A percentile compares a stretch with the other conserved stretches of the same genome.
Conservation (phyloP, 768 basidiomycete species). For the Lentinula raphanica region DNA sequence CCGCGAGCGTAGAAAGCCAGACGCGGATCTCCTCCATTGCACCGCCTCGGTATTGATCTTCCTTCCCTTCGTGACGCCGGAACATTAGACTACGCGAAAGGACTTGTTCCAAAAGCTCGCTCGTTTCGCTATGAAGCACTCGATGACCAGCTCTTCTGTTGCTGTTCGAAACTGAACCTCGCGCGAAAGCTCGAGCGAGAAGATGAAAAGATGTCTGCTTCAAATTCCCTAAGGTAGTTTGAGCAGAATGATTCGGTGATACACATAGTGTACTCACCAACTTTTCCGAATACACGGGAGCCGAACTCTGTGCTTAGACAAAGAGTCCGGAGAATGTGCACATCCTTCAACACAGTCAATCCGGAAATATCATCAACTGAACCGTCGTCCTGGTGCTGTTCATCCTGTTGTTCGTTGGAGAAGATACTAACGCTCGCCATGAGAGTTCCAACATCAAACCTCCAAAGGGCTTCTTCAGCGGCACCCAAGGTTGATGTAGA, state of each 20-base stretch:
- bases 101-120: conserved; percentile 53
- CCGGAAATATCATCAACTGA: neutral
- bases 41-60: neutral
- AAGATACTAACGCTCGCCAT: neutral
- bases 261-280: neutral
- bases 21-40: neutral
- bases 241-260: too few relatives aligned
- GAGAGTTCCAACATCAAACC: neutral
- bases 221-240: conserved; percentile 28
- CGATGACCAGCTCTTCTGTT: neutral
- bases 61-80: conserved; percentile 47
- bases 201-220: conserved; percentile 66
- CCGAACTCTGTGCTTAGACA: neutral
- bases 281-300: neutral
- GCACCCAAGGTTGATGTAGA: neutral
- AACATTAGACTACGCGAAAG: conserved; percentile 74
- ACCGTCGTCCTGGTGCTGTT: too few relatives aligned
- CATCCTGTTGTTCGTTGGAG: neutral
- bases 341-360: neutral
- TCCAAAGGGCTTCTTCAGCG: neutral
- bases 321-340: neutral
- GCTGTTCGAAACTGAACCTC: conserved; percentile 31
- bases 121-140: conserved; percentile 45
- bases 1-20: conserved; percentile 2
- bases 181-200: conserved; percentile 60